Percentiles rank a stretch among this genome's conserved stretches.
phyloP scores from a whole-genome alignment of 2,329 filamentous ascomycete genomes.

The Pseudogymnoascus sp. region DNA sequence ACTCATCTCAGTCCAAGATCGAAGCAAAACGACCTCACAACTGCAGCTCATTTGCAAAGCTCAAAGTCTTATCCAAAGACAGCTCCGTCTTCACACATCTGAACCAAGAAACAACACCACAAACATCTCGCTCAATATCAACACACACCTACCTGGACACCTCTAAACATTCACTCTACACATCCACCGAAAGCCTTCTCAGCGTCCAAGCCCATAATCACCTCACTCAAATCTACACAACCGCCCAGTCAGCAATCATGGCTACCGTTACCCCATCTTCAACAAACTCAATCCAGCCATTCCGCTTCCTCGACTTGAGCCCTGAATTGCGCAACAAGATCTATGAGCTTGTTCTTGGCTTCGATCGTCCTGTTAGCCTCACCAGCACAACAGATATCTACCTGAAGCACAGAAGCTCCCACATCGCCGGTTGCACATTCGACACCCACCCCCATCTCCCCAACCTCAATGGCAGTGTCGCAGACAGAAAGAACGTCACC shows the following conservation, averaged over 20 bases:
- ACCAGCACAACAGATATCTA: not conserved
- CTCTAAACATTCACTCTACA: not conserved
- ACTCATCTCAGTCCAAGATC: not conserved
- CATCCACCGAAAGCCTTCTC: not conserved
- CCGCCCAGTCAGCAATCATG: not conserved
- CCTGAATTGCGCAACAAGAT: not conserved
- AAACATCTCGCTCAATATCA: not conserved
- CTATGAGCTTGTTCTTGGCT: not conserved
- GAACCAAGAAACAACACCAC: not conserved
- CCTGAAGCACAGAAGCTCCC: not conserved
- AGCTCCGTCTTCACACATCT: not conserved
- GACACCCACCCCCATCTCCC: not conserved
- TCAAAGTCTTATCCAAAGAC: not conserved
- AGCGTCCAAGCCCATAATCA: not conserved
- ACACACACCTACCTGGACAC: not conserved
- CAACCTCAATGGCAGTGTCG: not conserved
- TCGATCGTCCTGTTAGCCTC: not conserved
- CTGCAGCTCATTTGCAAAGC: not conserved
- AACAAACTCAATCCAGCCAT: not conserved
- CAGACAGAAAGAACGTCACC: not conserved
- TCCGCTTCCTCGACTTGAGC: not conserved
- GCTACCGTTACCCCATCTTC: not conserved
- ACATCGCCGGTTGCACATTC: not conserved
- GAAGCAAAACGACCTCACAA: not conserved
- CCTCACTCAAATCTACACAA: not conserved